Evolutionary conservation across 2,329 filamentous ascomycete species (phyloP).

Genomic region (Penicillium sp.): DNA sequence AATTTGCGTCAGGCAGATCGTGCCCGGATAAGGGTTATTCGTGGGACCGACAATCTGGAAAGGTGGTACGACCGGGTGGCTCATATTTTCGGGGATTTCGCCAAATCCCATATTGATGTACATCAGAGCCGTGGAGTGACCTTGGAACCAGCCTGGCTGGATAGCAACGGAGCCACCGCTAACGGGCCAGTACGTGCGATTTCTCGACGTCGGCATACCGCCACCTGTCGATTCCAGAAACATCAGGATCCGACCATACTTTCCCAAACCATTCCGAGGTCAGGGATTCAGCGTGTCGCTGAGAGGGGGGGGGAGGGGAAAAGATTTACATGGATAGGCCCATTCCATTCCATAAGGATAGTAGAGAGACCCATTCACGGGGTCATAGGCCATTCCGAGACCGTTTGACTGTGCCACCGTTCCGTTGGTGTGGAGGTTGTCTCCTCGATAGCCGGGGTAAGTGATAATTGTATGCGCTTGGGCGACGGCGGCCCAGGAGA

Average conservation of each 20-base stretch:
- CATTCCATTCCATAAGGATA: constrained; percentile 92
- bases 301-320: no score
- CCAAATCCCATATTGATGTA: constrained; percentile 90
- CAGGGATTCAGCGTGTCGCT: no score
- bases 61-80: constrained; percentile 68
- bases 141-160: constrained; percentile 94
- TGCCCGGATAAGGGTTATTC: constrained; percentile 79
- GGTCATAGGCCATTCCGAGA: constrained; percentile 40
- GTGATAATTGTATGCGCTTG: constrained; percentile 69
- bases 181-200: constrained; percentile 89
- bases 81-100: constrained; percentile 79
- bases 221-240: constrained; percentile 56
- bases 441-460: constrained; percentile 80
- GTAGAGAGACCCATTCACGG: constrained; percentile 38
- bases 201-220: constrained; percentile 67
- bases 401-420: constrained; percentile 44
- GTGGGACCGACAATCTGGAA: constrained; percentile 79
- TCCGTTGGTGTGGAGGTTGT: constrained; percentile 74
- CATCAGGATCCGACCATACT: no score
- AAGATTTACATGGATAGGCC: constrained; percentile 79
- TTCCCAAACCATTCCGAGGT: no score
- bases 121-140: constrained; percentile 73
- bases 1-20: constrained; percentile 83
- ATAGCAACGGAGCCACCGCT: constrained; percentile 79
- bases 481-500: constrained; percentile 35